These are phyloP conservation scores for Nectriaceae sp. DNA, from an alignment of 2,329 filamentous ascomycete genomes.

Conservation along the genomic window DNA sequence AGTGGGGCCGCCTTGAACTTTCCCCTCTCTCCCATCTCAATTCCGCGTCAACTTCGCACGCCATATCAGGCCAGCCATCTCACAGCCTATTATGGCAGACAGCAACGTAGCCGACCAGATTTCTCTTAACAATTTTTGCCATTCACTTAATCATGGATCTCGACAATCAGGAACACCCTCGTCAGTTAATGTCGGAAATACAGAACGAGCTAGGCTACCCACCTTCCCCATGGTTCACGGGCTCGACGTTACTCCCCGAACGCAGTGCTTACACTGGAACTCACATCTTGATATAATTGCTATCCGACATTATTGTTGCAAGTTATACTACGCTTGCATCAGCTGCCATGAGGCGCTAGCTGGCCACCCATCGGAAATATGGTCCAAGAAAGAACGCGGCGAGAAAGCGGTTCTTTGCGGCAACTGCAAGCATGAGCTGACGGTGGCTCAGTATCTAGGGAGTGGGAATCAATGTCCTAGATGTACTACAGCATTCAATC, in stretches of 20 bases:
- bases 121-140: too few species aligned
- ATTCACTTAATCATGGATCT: too few species aligned
- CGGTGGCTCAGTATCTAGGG: conserved; percentile 6
- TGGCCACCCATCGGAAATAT: conserved; percentile 7
- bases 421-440: conserved; percentile 10
- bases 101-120: too few species aligned
- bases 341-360: conserved; percentile 15
- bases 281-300: conserved; percentile 16
- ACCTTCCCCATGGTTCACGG: conserved; percentile 4
- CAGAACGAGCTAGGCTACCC: background rate
- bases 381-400: conserved; percentile 9
- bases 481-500: conserved; percentile 10
- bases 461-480: conserved; percentile 6
- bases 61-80: too few species aligned
- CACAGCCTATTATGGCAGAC: too few species aligned
- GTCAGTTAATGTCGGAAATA: too few species aligned
- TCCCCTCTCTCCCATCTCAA: too few species aligned
- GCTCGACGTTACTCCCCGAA: conserved; percentile 7
- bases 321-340: conserved; percentile 16
- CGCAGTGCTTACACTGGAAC: conserved; percentile 15
- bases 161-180: too few species aligned
- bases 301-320: conserved; percentile 16
- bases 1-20: too few species aligned
- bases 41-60: too few species aligned
- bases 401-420: conserved; percentile 12